phyloP scores from a whole-genome alignment of 2,329 filamentous ascomycete genomes.

The Scedosporium aurantiacum region DNA sequence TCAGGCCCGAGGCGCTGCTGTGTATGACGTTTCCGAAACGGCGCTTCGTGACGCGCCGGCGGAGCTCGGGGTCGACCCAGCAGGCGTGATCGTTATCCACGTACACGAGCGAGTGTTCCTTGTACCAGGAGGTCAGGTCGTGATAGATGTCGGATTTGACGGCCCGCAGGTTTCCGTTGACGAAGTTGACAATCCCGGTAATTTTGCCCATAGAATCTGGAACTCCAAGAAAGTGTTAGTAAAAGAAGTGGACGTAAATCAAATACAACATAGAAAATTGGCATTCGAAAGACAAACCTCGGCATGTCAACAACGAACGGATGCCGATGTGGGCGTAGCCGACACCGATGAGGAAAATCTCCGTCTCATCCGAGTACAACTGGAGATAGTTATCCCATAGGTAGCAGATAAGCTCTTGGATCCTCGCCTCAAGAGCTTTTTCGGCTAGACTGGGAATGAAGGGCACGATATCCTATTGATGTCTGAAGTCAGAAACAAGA shows the following conservation, averaged over 20 bases:
- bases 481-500: conserved; percentile 10
- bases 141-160: conserved; percentile 69
- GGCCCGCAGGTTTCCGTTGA: conserved; percentile 64
- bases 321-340: conserved; percentile 83
- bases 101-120: conserved; percentile 67
- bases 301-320: conserved; percentile 65
- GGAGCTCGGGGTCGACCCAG: conserved; percentile 56
- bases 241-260: conserved; percentile 6
- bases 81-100: conserved; percentile 65
- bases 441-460: conserved; percentile 34
- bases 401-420: conserved; percentile 68
- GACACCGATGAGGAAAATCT: conserved; percentile 78
- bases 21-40: conserved; percentile 48
- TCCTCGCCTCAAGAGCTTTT: conserved; percentile 42
- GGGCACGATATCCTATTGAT: conserved; percentile 32
- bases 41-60: conserved; percentile 46
- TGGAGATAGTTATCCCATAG: conserved; percentile 97
- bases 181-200: conserved; percentile 68
- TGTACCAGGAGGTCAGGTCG: conserved; percentile 72
- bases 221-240: neutral
- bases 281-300: conserved; percentile 41
- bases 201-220: conserved; percentile 56
- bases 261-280: neutral
- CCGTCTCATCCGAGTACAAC: conserved; percentile 50
- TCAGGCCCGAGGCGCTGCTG: conserved; percentile 36